Conservation (phyloP, 2,329 filamentous ascomycete species). For the Colletotrichum trifolii region DNA sequence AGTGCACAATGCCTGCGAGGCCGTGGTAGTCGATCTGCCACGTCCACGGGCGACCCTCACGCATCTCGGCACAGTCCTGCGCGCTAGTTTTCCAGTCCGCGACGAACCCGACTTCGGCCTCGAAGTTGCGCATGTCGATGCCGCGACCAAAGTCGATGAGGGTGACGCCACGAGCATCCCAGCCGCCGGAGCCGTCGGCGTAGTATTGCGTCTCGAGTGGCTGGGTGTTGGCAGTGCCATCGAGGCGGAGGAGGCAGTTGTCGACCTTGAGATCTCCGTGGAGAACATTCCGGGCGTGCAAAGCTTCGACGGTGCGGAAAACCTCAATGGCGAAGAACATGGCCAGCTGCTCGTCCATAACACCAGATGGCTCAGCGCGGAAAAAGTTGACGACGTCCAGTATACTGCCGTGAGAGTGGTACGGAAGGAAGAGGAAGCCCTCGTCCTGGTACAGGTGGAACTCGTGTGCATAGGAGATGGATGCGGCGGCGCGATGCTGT, state of each 20-base stretch:
- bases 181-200: conserved; percentile 79
- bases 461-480: conserved; percentile 85
- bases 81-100: conserved; percentile 93
- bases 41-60: conserved; percentile 93
- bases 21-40: conserved; percentile 98
- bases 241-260: conserved; percentile 91
- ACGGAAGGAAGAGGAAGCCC: conserved; percentile 89
- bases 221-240: conserved; percentile 55
- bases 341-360: conserved; percentile 89
- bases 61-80: conserved; percentile 95
- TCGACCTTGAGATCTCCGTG: conserved; percentile 97
- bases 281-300: conserved; percentile 82
- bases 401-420: conserved; percentile 87
- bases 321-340: conserved; percentile 98
- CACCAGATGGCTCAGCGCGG: conserved; percentile 74
- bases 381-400: conserved; percentile 95
- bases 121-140: conserved; percentile 92
- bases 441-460: conserved; percentile 93
- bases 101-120: conserved; percentile 82
- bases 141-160: conserved; percentile 95
- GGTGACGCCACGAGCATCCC: conserved; percentile 81
- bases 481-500: conserved; percentile 77
- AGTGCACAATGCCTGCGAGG: conserved; percentile 87
- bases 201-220: conserved; percentile 73
- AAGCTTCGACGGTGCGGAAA: conserved; percentile 86